Percentiles rank a stretch among this genome's conserved stretches.
These are phyloP conservation scores for Epicoccum nigrum DNA, from an alignment of 2,329 filamentous ascomycete genomes.

Conservation along the genomic window DNA sequence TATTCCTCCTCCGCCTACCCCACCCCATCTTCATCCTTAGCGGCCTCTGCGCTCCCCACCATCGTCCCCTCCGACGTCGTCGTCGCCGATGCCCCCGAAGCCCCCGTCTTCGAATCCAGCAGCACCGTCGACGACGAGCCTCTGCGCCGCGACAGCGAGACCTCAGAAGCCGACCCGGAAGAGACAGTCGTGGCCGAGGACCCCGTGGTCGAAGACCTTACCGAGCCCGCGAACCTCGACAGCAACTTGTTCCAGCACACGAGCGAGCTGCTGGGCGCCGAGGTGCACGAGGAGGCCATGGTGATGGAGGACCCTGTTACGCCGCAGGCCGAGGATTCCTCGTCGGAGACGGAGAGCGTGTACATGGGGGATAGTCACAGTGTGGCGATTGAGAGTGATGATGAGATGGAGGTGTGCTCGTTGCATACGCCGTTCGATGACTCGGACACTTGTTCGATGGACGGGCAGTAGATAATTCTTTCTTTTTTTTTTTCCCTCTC, in stretches of 20 bases:
- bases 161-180: conserved; percentile 11
- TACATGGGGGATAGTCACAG: conserved; percentile 7
- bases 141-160: conserved; percentile 12
- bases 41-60: conserved; percentile 1
- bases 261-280: conserved; percentile 10
- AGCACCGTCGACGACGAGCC: conserved; percentile 13
- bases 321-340: conserved; percentile 12
- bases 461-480: too few relatives aligned
- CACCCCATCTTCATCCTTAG: background rate
- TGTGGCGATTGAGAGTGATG: conserved; percentile 14
- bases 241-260: conserved; percentile 11
- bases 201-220: conserved; percentile 14
- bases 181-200: conserved; percentile 11
- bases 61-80: conserved; percentile 4
- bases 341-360: conserved; percentile 5
- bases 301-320: conserved; percentile 16
- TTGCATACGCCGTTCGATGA: background rate
- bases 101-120: conserved; percentile 8
- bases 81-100: conserved; percentile 9
- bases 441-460: background rate
- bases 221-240: conserved; percentile 14
- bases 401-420: conserved; percentile 17
- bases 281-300: conserved; percentile 2
- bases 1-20: conserved; percentile 6
- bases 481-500: too few relatives aligned